Base-by-base conservation (phyloP, 2,329 filamentous ascomycete species). In the Aspergillus melleus region DNA sequence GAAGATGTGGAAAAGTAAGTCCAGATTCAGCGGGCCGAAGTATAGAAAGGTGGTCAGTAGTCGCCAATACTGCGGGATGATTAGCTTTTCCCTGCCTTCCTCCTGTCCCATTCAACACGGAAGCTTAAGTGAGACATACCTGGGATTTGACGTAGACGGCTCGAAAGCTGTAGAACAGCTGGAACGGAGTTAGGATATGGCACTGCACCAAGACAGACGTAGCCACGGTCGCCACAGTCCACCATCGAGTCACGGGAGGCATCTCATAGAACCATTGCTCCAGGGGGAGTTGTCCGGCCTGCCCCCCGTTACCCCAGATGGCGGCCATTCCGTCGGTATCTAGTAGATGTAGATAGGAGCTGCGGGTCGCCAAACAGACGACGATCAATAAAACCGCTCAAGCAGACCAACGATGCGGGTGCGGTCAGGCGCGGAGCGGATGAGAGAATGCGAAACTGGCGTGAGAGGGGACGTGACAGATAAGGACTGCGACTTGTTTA, bases 251-350 rank as follows among this genome's bases (percentile, higher is more conserved):
- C 77, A 93, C 96, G 26, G 95, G 87, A 3, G 95, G 95, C 90
- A 97, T 97, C 77, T 99, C 95, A 84, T 92, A 97, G 78, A 97
- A 98, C 95, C 95, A 99, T 68, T 94, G 90, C 78, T 98, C 95
- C 8, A 99, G 84, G 47, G 94, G 95, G 71, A 96, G 83, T 63
- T 85, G 83, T 58, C 82, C 81, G 63, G 80, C 80, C 58, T 79
- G 77, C 14, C 72, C 77, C 52, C 73, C 78, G 64, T 78, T 78
- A 32, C 76, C 78, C 72, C 76, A 79, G 46, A 80, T 66, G 49
- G 75, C 77, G 58, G 77, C 78, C 78, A 80, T 80, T 51, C 60
- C 70, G 52, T 52, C 53, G 54, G 22, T 50, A 24, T 55, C 46
- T 26, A 42, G 16, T n/a, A 52, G 50, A 46, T 52, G 16, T 42